Evolutionary conservation across 2,329 filamentous ascomycete genomes (phyloP), one percentile per base, ranked within the genome.

Genomic region (Scedosporium dehoogii): DNA sequence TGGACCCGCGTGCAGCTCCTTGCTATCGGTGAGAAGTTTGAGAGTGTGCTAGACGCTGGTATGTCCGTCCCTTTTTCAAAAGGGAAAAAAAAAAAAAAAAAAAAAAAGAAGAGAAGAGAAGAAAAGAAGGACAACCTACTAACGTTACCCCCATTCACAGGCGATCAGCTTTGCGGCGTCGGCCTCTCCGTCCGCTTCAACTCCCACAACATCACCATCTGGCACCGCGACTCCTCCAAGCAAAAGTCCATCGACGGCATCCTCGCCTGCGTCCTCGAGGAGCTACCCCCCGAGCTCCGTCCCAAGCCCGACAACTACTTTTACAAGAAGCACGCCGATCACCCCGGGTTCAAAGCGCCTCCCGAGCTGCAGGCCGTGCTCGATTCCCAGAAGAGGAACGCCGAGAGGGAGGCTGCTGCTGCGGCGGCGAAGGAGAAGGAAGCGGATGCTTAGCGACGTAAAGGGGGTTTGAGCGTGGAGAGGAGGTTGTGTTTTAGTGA

Each of bases 261-360:
- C 64, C 81, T 92, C 58, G 78, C 84, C 65, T 88, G 85, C 58
- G 86, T 96, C 60, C 78, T 96, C 58, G 83, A 87, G 60, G 85
- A 90, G 67, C 78, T 97, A 33, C 88, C 88, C 5, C 76, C 81
- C 1, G 89, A 94, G 71, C 76, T 96, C 67, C 80, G 80, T 63
- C 91, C 91, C 46, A 89, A 88, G 76, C 70, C 82, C 57, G 84
- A 87, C 64, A 85, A 84, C 72, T 92, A 90, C 77, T 87, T 86
- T 74, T 97, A 96, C 79, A 94, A 94, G 79, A 90, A 88, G 74
- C 93, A 97, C 77, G 85, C 86, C 53, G 91, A 96, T 73, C 92
- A 97, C 75, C 86, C 87, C 63, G 90, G 90, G 14, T 96, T 92
- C 78, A 86, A 88, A 70, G 82, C 80, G 1, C 83, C 85, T 16